Conservation (phyloP, 2,329 filamentous ascomycete species). For the Zarea fungicola region DNA sequence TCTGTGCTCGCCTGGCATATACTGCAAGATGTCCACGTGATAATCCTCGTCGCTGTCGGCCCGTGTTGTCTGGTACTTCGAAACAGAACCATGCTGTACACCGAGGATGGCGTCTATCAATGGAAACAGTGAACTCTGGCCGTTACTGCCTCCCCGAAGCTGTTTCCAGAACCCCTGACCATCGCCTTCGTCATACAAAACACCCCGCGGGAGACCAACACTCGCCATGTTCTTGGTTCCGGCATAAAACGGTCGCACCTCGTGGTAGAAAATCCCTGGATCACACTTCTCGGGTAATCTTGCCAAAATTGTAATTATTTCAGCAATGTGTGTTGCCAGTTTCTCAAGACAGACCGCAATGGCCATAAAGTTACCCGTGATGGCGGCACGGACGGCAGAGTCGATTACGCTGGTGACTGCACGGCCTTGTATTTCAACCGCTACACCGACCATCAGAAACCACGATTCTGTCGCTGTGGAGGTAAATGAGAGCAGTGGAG, state of each 20-base stretch:
- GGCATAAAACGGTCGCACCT: constrained; percentile 80
- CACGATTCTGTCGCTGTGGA: constrained; percentile 86
- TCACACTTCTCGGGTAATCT: constrained; percentile 88
- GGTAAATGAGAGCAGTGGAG: constrained; percentile 75
- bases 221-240: constrained; percentile 89
- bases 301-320: constrained; percentile 61
- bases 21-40: constrained; percentile 67
- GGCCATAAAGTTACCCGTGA: constrained; percentile 50
- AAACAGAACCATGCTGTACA: constrained; percentile 59
- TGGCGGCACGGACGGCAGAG: constrained; percentile 64
- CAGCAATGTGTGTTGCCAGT: constrained; percentile 62
- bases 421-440: constrained; percentile 79
- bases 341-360: constrained; percentile 60
- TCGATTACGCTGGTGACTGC: constrained; percentile 72
- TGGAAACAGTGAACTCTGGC: constrained; percentile 86
- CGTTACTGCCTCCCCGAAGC: constrained; percentile 89
- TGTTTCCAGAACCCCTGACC: constrained; percentile 65
- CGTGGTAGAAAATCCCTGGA: constrained; percentile 81
- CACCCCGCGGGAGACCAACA: constrained; percentile 74
- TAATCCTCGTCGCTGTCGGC: constrained; percentile 30
- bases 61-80: constrained; percentile 29
- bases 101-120: constrained; percentile 86
- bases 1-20: constrained; percentile 61
- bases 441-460: constrained; percentile 87
- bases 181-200: constrained; percentile 74